A percentile compares a stretch with the other conserved stretches of the same genome.
Conservation (phyloP, 768 basidiomycete genomes). For the Pseudohyphozyma bogoriensis region DNA sequence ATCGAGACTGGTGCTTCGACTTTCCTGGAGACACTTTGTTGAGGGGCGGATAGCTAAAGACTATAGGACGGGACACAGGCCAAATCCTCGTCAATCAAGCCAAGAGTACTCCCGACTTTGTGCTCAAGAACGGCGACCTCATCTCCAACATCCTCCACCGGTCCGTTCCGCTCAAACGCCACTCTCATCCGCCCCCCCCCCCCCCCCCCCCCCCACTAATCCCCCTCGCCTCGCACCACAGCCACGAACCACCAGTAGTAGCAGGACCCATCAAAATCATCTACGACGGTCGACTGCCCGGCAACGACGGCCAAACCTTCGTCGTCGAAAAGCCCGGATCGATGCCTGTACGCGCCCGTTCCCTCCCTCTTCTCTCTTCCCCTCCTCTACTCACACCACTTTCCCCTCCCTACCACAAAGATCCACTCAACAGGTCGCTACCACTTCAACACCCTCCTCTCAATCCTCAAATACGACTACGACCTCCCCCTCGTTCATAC, state of each 20-base stretch:
- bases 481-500: conserved; percentile 73
- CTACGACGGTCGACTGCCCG: conserved; percentile 38
- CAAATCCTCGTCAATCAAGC: conserved; percentile 93
- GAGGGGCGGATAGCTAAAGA: conserved; percentile 23
- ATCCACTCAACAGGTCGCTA: conserved; percentile 89
- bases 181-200: too few species aligned
- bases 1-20: conserved; percentile 23
- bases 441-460: conserved; percentile 73
- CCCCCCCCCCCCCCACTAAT: too few species aligned
- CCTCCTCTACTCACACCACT: background rate
- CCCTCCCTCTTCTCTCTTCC: background rate
- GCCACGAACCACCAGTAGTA: conserved; percentile 95
- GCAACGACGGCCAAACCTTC: conserved; percentile 63
- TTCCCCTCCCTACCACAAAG: conserved; percentile 47
- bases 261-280: conserved; percentile 70
- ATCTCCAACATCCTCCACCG: conserved; percentile 31
- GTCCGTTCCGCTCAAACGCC: background rate
- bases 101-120: conserved; percentile 63
- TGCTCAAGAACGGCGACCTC: conserved; percentile 69
- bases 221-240: conserved; percentile 18
- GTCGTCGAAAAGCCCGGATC: conserved; percentile 95
- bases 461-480: conserved; percentile 74
- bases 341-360: conserved; percentile 56
- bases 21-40: conserved; percentile 36
- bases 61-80: conserved; percentile 71